Evolutionary conservation across 2,329 filamentous ascomycete genomes (phyloP).

Genomic region (Cytospora paraplurivora): DNA sequence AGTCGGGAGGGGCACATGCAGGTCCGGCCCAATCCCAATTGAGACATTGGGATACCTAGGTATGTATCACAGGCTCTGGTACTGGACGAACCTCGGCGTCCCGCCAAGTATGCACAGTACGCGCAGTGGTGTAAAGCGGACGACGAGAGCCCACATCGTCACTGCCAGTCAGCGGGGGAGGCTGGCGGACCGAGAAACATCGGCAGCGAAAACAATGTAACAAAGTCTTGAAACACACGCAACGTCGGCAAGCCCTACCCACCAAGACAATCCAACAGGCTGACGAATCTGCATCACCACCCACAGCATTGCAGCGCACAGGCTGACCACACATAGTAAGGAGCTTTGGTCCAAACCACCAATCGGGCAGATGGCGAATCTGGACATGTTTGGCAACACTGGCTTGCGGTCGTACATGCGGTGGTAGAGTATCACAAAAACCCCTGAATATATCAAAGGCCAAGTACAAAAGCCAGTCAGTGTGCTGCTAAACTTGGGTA

Average conservation of each 20-base stretch:
- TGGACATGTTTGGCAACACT: conserved; percentile 9
- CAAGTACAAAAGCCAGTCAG: neutral
- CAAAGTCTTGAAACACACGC: conserved; percentile 15
- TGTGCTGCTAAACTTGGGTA: neutral
- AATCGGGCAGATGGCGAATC: conserved; percentile 7
- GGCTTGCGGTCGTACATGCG: conserved; percentile 13
- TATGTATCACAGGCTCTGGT: neutral
- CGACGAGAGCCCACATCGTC: neutral
- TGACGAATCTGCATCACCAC: conserved; percentile 16
- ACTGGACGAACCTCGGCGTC: neutral
- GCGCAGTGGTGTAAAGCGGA: neutral
- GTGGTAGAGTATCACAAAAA: conserved; percentile 18
- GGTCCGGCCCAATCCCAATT: neutral
- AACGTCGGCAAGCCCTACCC: conserved; percentile 25
- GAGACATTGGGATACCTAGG: neutral
- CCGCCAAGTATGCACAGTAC: neutral
- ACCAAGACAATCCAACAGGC: conserved; percentile 13
- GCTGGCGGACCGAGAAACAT: neutral
- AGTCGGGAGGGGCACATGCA: neutral
- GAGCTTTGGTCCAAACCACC: neutral
- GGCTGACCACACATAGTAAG: conserved; percentile 4
- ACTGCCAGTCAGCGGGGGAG: neutral
- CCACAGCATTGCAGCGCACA: conserved; percentile 18
- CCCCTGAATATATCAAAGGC: conserved; percentile 13
- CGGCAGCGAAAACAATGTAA: neutral